phyloP scores from a whole-genome alignment of 148 eudicot genomes.

The Pharnaceum exiguum region DNA sequence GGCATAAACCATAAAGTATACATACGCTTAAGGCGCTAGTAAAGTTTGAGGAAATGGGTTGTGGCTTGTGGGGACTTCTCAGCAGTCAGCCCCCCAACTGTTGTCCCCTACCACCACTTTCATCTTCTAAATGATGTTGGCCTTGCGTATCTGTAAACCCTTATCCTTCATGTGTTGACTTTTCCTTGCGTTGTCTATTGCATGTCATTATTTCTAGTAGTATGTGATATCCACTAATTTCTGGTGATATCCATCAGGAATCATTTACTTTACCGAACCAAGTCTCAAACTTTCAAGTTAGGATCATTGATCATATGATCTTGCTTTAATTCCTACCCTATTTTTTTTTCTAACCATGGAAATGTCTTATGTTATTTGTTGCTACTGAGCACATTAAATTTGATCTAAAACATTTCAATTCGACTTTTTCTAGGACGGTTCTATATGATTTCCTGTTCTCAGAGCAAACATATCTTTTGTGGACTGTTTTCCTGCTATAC shows the following conservation, averaged over 20 bases:
- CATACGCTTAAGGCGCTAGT: too few species aligned
- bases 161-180: conserved; percentile 15
- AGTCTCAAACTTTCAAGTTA: background rate
- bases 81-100: conserved; percentile 7
- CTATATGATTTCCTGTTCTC: too few species aligned
- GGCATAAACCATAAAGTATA: too few species aligned
- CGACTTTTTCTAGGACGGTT: too few species aligned
- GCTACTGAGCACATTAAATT: too few species aligned
- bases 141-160: conserved; percentile 6
- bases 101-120: conserved; percentile 26
- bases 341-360: too few species aligned
- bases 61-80: conserved; percentile 26
- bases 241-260: conserved; percentile 3
- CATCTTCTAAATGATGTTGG: conserved; percentile 18
- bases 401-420: too few species aligned
- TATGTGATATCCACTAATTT: background rate
- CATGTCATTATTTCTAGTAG: conserved; percentile 6
- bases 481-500: too few species aligned
- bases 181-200: conserved; percentile 19
- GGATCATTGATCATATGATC: background rate
- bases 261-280: conserved; percentile 1
- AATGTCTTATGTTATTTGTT: too few species aligned
- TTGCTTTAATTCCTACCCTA: too few species aligned
- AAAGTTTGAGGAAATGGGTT: too few species aligned
- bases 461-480: too few species aligned